Conservation (phyloP, 2,329 filamentous ascomycete species). For the Ophiostoma piceae region DNA sequence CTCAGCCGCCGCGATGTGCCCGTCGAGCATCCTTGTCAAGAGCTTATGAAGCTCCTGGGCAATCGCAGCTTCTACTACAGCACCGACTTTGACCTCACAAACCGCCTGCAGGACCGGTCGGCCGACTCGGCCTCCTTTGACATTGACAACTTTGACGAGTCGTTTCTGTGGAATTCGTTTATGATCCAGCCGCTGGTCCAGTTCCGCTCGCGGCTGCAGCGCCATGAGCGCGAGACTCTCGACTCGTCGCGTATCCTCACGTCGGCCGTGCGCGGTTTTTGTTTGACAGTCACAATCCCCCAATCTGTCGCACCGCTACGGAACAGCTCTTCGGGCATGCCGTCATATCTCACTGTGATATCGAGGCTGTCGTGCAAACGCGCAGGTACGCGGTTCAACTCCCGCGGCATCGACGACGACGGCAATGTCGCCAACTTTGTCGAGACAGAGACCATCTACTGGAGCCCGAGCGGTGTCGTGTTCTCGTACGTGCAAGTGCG, state of each 20-base stretch:
- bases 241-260: conserved; percentile 85
- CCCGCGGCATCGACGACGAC: conserved; percentile 95
- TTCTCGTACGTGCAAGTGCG: conserved; percentile 93
- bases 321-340: conserved; percentile 61
- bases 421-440: conserved; percentile 98
- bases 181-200: conserved; percentile 92
- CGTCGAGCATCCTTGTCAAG: conserved; percentile 81
- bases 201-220: conserved; percentile 76
- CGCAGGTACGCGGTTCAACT: conserved; percentile 93
- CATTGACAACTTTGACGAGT: conserved; percentile 86
- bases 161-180: conserved; percentile 96
- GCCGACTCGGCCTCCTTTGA: conserved; percentile 75
- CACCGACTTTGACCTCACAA: conserved; percentile 95
- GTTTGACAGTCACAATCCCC: conserved; percentile 78
- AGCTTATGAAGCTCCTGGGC: conserved; percentile 83
- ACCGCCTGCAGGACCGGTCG: conserved; percentile 80
- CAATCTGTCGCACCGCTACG: conserved; percentile 67
- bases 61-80: conserved; percentile 98
- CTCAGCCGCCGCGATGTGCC: conserved; percentile 63
- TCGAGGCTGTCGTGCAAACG: conserved; percentile 85
- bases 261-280: conserved; percentile 90
- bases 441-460: conserved; percentile 93
- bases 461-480: conserved; percentile 68
- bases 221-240: conserved; percentile 69
- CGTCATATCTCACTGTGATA: conserved; percentile 81